phyloP scores from a whole-genome alignment of 352 stramenopile genomes.

The Phytopythium litorale region DNA sequence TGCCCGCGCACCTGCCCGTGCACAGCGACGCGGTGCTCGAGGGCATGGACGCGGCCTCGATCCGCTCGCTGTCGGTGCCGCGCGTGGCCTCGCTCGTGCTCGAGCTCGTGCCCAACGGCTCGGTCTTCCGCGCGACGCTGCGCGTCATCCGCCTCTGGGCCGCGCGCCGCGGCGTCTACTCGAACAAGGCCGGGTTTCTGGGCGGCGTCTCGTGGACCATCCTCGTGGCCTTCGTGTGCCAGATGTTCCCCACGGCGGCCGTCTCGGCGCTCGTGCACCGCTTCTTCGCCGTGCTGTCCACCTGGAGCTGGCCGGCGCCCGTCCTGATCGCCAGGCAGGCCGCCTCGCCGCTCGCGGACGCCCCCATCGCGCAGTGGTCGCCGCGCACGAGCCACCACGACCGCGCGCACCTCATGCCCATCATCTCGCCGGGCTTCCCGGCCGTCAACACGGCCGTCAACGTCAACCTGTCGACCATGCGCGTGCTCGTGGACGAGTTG shows the following conservation, averaged over 20 bases:
- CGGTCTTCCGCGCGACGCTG: conserved; percentile 61
- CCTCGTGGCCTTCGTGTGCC: conserved; percentile 80
- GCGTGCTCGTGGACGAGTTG: conserved; percentile 75
- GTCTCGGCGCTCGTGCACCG: conserved; percentile 68
- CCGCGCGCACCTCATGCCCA: conserved; percentile 80
- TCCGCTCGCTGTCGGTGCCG: conserved; percentile 75
- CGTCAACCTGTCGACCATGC: conserved; percentile 73
- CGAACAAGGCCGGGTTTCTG: conserved; percentile 80
- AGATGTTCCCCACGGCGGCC: conserved; percentile 82
- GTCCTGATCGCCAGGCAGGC: conserved; percentile 68
- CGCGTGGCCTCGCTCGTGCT: conserved; percentile 74
- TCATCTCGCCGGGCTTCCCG: conserved; percentile 83
- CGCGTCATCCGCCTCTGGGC: conserved; percentile 79
- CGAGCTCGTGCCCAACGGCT: conserved; percentile 76
- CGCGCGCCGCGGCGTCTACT: conserved; percentile 71
- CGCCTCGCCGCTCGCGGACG: conserved; percentile 24
- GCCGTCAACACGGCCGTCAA: conserved; percentile 83
- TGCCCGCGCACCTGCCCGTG: conserved; percentile 74
- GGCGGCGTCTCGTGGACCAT: conserved; percentile 85
- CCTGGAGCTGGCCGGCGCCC: conserved; percentile 81
- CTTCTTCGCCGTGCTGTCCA: conserved; percentile 75
- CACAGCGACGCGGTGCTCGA: conserved; percentile 69
- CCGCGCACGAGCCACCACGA: conserved; percentile 74
- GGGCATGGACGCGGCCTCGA: conserved; percentile 71
- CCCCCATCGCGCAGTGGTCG: conserved; percentile 57